These are phyloP conservation scores for Circinella minor DNA, from an alignment of 371 early-diverging fungal species.

Conservation along the genomic window DNA sequence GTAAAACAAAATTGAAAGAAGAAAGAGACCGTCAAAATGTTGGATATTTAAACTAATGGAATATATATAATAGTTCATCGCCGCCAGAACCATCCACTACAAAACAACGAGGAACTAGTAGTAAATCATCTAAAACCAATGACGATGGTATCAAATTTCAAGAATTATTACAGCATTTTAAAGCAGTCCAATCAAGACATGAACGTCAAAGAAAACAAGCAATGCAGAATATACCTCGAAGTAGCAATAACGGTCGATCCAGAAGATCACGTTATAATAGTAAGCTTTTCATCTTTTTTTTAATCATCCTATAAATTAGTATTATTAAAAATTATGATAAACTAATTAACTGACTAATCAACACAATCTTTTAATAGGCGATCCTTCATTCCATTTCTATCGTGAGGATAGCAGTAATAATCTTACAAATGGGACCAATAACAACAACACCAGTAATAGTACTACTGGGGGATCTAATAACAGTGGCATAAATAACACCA, in stretches of 20 bases:
- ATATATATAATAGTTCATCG: background rate
- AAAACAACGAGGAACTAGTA: constrained; percentile 9
- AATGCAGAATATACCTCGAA: constrained; percentile 19
- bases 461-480: background rate
- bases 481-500: background rate
- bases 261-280: constrained; percentile 23
- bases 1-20: constrained; percentile 19
- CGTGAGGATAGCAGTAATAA: constrained; percentile 12
- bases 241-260: background rate
- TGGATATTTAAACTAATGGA: background rate
- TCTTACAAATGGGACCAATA: background rate
- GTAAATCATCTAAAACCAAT: constrained; percentile 12
- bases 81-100: constrained; percentile 13
- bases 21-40: too few species aligned
- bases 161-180: constrained; percentile 61
- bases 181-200: constrained; percentile 58
- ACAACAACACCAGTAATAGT: background rate
- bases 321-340: background rate
- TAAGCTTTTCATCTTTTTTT: background rate
- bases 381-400: constrained; percentile 12
- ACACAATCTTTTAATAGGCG: background rate
- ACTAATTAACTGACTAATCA: background rate
- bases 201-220: constrained; percentile 53
- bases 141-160: constrained; percentile 43
- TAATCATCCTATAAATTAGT: too few species aligned